Percentiles rank a stretch among this genome's conserved stretches.
These are phyloP conservation scores for Blepharisma japonicum DNA, from an alignment of 73 alveolate genomes.

Conservation along the genomic window DNA sequence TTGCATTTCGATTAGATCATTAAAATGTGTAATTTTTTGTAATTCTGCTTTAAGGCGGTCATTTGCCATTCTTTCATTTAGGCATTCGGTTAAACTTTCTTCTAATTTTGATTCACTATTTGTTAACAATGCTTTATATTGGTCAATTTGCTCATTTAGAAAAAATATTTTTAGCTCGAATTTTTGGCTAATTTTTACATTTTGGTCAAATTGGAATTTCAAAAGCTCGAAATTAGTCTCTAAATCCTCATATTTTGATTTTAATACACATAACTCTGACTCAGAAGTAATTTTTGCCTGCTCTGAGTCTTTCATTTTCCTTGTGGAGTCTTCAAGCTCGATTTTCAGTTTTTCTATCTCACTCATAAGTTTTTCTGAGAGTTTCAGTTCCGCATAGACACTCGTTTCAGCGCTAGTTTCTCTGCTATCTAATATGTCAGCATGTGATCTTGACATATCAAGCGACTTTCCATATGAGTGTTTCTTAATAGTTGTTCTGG, in stretches of 20 bases:
- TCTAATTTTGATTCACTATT: background rate
- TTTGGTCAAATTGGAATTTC: background rate
- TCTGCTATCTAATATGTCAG: background rate
- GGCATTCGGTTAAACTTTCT: background rate
- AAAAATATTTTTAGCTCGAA: background rate
- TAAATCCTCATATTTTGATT: background rate
- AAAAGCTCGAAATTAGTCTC: background rate
- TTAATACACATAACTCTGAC: background rate
- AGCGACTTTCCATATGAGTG: too few species aligned
- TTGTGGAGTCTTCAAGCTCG: background rate
- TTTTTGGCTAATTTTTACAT: background rate
- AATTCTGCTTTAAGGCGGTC: background rate
- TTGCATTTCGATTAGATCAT: constrained; percentile 17
- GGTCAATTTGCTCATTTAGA: constrained; percentile 4
- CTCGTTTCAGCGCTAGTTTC: background rate
- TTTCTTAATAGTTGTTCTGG: constrained; percentile 1
- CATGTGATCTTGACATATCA: background rate
- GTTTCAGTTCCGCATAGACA: constrained; percentile 27
- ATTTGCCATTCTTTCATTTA: constrained; percentile 9
- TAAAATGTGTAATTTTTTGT: background rate
- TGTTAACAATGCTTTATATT: background rate
- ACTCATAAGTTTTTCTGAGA: background rate
- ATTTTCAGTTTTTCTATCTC: constrained; percentile 2
- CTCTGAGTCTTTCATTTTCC: background rate
- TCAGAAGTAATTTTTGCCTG: constrained; percentile 1